Evolutionary conservation across 768 basidiomycete genomes (phyloP).

Genomic region (Dentipellis sp.): DNA sequence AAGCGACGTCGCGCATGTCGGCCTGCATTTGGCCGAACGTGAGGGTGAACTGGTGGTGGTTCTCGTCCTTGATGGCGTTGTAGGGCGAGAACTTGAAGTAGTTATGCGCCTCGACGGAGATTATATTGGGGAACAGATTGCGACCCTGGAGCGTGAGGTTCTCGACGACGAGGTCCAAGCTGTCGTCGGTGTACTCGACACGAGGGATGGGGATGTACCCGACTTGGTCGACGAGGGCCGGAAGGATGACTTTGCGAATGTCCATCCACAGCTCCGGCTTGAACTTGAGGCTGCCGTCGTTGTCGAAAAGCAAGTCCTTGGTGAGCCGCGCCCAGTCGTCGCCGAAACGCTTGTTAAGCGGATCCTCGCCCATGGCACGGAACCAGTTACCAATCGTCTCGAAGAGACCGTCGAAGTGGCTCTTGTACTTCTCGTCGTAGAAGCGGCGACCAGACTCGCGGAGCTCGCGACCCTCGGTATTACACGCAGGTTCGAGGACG

Average conservation of each 20-base stretch:
- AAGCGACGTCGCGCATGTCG: conserved; percentile 89
- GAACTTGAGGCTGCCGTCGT: conserved; percentile 78
- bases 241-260: conserved; percentile 74
- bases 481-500: conserved; percentile 72
- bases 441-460: conserved; percentile 66
- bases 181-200: conserved; percentile 86
- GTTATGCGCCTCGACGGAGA: conserved; percentile 71
- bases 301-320: conserved; percentile 72
- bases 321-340: conserved; percentile 78
- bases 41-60: conserved; percentile 65
- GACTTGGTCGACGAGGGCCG: conserved; percentile 64
- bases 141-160: conserved; percentile 83
- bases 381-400: conserved; percentile 70
- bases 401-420: conserved; percentile 77
- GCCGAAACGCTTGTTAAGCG: conserved; percentile 72
- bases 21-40: conserved; percentile 83
- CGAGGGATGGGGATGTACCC: conserved; percentile 87
- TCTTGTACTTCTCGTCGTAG: conserved; percentile 67
- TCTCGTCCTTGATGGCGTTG: conserved; percentile 40
- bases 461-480: conserved; percentile 51
- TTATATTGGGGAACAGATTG: conserved; percentile 81
- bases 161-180: conserved; percentile 85
- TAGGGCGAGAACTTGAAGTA: conserved; percentile 82
- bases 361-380: conserved; percentile 76
- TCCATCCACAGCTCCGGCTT: conserved; percentile 88